Evolutionary conservation across 306 rosid genomes (phyloP).

Genomic region (Cyamopsis tetragonoloba): DNA sequence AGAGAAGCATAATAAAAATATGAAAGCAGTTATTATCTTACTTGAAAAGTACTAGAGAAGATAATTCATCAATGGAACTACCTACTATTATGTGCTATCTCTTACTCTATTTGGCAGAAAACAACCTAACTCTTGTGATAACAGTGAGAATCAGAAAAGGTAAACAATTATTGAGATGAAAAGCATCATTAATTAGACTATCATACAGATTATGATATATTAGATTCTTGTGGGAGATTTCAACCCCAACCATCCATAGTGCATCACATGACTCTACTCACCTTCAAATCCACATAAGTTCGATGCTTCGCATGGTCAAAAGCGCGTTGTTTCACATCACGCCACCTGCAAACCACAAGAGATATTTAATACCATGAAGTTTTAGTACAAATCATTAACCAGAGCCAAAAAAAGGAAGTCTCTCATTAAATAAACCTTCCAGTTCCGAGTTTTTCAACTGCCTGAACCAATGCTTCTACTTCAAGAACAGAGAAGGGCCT

Average conservation of each 20-base stretch:
- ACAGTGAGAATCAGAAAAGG: neutral
- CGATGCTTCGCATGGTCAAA: slow-evolving; percentile 65
- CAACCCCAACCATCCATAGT: neutral
- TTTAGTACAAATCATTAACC: neutral
- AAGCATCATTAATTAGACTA: neutral
- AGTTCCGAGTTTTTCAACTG: slow-evolving; percentile 82
- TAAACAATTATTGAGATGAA: neutral
- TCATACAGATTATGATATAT: neutral
- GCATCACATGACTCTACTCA: neutral
- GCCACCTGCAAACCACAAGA: slow-evolving; percentile 46
- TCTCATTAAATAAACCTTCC: slow-evolving; percentile 52
- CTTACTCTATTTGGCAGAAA: neutral
- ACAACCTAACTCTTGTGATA: neutral
- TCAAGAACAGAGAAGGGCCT: slow-evolving; percentile 79
- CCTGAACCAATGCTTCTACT: slow-evolving; percentile 78
- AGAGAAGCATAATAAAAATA: neutral
- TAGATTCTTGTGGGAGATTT: neutral
- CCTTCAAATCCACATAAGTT: slow-evolving; percentile 81
- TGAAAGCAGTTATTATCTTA: neutral
- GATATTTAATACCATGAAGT: neutral
- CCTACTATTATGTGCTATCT: neutral
- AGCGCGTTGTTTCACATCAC: slow-evolving; percentile 63
- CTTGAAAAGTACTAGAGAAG: neutral
- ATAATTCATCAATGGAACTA: neutral
- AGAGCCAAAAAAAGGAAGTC: neutral